phyloP scores from a whole-genome alignment of 305 asterid genomes.

The Fraxinus sp. region DNA sequence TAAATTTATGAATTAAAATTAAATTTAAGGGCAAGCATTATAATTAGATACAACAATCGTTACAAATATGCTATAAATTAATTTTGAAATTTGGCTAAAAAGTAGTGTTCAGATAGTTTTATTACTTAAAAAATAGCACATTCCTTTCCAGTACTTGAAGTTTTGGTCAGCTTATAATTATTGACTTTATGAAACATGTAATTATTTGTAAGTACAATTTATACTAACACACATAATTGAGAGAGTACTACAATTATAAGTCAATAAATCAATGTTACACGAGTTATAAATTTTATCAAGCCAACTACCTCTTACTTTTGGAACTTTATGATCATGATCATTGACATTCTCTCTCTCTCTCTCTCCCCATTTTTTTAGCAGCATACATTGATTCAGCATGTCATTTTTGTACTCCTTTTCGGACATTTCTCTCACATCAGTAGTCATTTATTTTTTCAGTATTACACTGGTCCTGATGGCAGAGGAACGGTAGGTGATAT shows the following conservation, averaged over 20 bases:
- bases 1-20: no score
- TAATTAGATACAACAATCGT: neutral
- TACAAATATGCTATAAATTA: neutral
- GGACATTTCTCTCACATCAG: slow-evolving; percentile 26
- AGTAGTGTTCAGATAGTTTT: neutral
- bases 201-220: neutral
- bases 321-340: slow-evolving; percentile 14
- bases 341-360: neutral
- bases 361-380: neutral
- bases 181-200: neutral
- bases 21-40: neutral
- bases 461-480: slow-evolving; percentile 96
- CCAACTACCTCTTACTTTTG: neutral
- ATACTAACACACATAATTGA: neutral
- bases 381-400: slow-evolving; percentile 23
- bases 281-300: neutral
- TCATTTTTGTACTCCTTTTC: slow-evolving; percentile 7
- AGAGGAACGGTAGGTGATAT: slow-evolving; percentile 97
- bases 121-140: neutral
- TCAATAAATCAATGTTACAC: neutral
- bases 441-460: slow-evolving; percentile 53
- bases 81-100: neutral
- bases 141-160: neutral
- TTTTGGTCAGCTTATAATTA: neutral
- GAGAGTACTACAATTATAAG: neutral